Conservation (phyloP, 169 alveolate species). For the Ichthyophthirius multifiliis region DNA sequence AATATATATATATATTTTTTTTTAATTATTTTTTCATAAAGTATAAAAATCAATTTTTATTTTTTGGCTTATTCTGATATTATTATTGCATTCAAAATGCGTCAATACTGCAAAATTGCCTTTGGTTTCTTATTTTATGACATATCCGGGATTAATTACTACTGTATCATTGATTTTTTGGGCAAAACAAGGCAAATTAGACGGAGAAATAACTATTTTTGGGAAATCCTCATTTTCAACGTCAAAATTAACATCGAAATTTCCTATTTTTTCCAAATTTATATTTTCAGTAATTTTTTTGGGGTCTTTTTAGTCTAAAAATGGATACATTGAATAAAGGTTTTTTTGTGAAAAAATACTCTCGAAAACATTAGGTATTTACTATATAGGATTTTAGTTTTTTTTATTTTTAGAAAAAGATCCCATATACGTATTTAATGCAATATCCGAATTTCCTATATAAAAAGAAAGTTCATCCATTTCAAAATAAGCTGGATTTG, state of each 20-base stretch:
- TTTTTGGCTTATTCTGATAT: too few relatives aligned
- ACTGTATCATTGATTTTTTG: background rate
- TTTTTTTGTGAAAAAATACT: background rate
- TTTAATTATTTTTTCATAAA: too few relatives aligned
- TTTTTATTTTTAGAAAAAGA: background rate
- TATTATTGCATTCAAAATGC: too few relatives aligned
- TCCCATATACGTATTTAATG: background rate
- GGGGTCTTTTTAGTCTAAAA: background rate
- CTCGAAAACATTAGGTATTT: background rate
- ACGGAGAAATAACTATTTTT: background rate
- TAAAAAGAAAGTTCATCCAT: background rate
- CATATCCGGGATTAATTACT: background rate
- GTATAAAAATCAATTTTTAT: background rate
- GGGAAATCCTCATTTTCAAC: background rate
- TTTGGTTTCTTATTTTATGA: too few relatives aligned
- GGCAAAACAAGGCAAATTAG: background rate
- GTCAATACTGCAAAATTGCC: too few relatives aligned
- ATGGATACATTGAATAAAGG: background rate
- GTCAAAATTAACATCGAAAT: background rate
- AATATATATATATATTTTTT: too few relatives aligned
- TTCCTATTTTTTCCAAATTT: background rate
- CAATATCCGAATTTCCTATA: background rate
- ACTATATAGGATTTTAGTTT: background rate
- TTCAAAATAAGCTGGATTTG: background rate
- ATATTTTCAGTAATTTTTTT: background rate